Evolutionary conservation across 495 filamentous ascomycete species (phyloP), one percentile per base, ranked within the genome.

Genomic region (Hypomontagnella submonticulosa): DNA sequence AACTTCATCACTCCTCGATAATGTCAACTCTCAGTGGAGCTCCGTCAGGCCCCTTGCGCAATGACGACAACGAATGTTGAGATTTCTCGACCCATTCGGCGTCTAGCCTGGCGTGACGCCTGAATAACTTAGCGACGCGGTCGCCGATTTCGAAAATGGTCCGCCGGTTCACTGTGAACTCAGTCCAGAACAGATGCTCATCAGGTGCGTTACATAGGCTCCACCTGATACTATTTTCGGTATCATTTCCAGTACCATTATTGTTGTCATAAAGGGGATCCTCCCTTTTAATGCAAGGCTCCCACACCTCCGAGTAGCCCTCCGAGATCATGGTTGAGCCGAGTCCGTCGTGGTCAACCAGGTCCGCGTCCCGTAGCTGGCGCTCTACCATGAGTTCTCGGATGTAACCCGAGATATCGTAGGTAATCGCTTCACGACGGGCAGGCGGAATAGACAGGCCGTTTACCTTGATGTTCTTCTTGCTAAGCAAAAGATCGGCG

Each of bases 171-270:
- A 76, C 56, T 8, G 70, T 75, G 34, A 78, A 78, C 2, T 67
- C 67, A 2, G 72, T 77, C 46, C 69, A 75, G 53, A 78, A 80
- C 2, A 80, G 59, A 34, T 75, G 67, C 10, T 73, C 59, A 16
- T 74, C 63, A 3, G 73, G 73, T 7, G 55, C 27, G 15, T 67
- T 44, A 44, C 77, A 78, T 27, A 68, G 69, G 4, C 15, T 51
- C 30, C 20, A 37, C 12, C 8, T 34, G 0, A 23, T 15, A 9
- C 32, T 40, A 10, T 40, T 41, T n/a, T 36, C 37, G 6, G 32
- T 33, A n/a, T 40, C 30, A 3, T 50, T 16, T 18, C 27, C 36
- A 3, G 34, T 8, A 3, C 12, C 52, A 7, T 50, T 36, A 1
- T 30, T 42, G 0, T 19, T 15, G 3, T 40, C 43, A 3, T 10